A percentile compares a stretch with the other conserved stretches of the same genome.
Conservation (phyloP, 163 green algal genomes). For the Picocystis sp. region DNA sequence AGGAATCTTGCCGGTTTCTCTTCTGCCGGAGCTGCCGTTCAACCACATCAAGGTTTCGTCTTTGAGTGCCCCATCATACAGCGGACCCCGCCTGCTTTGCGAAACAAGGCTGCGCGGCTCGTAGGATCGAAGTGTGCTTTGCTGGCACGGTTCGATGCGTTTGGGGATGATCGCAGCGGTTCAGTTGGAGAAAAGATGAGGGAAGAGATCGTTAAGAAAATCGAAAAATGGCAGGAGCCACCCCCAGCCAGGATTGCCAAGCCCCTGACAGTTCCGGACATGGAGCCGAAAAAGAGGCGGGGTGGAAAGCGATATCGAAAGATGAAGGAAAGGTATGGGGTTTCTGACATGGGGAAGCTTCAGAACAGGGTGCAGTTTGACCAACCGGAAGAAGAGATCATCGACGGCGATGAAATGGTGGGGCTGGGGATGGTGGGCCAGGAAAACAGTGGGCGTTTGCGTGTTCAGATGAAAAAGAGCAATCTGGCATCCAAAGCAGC, state of each 20-base stretch:
- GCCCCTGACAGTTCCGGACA: slow-evolving; percentile 72
- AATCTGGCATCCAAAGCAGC: slow-evolving; percentile 66
- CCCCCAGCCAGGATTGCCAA: slow-evolving; percentile 70
- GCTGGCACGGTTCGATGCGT: slow-evolving; percentile 80
- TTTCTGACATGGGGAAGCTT: slow-evolving; percentile 60
- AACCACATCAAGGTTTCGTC: slow-evolving; percentile 74
- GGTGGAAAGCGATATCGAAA: slow-evolving; percentile 75
- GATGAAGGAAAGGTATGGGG: slow-evolving; percentile 58
- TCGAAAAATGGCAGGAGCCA: slow-evolving; percentile 96
- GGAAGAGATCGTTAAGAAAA: slow-evolving; percentile 61
- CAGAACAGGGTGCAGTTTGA: slow-evolving; percentile 92
- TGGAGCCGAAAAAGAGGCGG: slow-evolving; percentile 71
- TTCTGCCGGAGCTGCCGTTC: slow-evolving; percentile 22
- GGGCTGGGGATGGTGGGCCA: slow-evolving; percentile 80
- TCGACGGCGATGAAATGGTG: slow-evolving; percentile 72
- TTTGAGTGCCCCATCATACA: slow-evolving; percentile 33
- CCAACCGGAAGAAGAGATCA: slow-evolving; percentile 78
- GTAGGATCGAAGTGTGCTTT: slow-evolving; percentile 78
- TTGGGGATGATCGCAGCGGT: slow-evolving; percentile 40
- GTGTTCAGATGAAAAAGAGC: slow-evolving; percentile 54
- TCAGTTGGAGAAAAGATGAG: slow-evolving; percentile 32
- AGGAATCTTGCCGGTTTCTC: slow-evolving; percentile 69
- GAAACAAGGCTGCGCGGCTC: slow-evolving; percentile 49
- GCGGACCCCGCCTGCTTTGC: slow-evolving; percentile 54
- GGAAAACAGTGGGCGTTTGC: slow-evolving; percentile 26